A percentile compares a stretch with the other conserved stretches of the same genome.
These are phyloP conservation scores for Pholiota adiposa DNA, from an alignment of 1,284 basidiomycete species.

Conservation along the genomic window DNA sequence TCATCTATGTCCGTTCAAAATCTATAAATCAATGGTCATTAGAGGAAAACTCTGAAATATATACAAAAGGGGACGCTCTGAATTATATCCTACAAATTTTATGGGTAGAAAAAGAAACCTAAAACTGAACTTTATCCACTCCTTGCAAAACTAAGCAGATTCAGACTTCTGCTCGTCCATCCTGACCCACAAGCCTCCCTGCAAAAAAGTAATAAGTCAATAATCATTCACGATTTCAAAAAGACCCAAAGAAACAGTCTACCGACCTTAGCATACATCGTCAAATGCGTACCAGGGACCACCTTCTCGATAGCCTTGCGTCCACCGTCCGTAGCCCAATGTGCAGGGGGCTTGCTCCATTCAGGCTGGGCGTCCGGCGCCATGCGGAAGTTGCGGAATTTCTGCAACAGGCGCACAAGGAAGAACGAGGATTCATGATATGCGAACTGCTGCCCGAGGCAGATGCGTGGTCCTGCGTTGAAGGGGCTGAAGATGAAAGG, in stretches of 20 bases:
- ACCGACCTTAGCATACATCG: constrained; percentile 46
- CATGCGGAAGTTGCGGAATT: constrained; percentile 48
- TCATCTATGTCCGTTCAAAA: no score
- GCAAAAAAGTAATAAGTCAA: neutral
- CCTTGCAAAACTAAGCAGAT: no score
- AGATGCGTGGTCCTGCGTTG: constrained; percentile 64
- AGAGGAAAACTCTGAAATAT: no score
- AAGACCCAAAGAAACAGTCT: neutral
- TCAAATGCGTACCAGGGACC: constrained; percentile 43
- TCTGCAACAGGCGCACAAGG: constrained; percentile 46
- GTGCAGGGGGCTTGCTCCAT: constrained; percentile 36
- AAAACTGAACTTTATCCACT: no score
- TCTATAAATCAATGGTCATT: no score
- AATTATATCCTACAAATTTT: neutral
- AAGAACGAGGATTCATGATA: constrained; percentile 45
- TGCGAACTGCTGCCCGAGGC: constrained; percentile 59
- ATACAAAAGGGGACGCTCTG: neutral
- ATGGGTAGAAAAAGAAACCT: no score
- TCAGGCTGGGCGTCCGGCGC: constrained; percentile 43
- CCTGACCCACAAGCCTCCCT: constrained; percentile 22
- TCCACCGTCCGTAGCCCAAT: constrained; percentile 37
- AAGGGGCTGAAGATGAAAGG: constrained; percentile 66
- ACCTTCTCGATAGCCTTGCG: constrained; percentile 44
- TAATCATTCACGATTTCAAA: neutral
- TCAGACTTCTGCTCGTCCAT: constrained; percentile 17